Evolutionary conservation across 768 basidiomycete genomes (phyloP).

Genomic region (Pleurotus pulmonarius): DNA sequence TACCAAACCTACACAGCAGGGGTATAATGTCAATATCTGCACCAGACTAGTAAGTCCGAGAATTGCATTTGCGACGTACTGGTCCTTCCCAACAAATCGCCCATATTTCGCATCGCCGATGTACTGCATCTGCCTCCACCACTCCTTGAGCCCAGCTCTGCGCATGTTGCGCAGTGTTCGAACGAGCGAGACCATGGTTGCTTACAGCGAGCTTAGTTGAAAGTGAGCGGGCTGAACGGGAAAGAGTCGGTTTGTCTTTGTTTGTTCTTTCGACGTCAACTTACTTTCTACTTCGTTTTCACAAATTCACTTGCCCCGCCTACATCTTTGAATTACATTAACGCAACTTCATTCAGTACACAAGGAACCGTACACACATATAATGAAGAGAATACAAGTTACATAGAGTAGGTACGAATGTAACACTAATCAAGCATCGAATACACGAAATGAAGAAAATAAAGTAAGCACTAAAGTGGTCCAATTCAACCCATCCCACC

Average conservation of each 20-base stretch:
- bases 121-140: conserved; percentile 90
- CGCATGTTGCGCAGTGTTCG: conserved; percentile 76
- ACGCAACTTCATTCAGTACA: too few relatives aligned
- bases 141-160: conserved; percentile 75
- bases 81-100: conserved; percentile 69
- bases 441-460: background rate
- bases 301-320: too few relatives aligned
- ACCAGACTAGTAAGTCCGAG: background rate
- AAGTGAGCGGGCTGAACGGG: background rate
- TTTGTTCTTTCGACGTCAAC: conserved; percentile 15
- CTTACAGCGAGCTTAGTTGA: background rate
- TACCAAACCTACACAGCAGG: conserved; percentile 70
- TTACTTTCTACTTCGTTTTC: too few relatives aligned
- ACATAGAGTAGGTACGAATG: background rate
- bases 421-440: conserved; percentile 1
- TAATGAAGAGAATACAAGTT: conserved; percentile 13
- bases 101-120: conserved; percentile 94
- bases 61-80: conserved; percentile 48
- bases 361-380: background rate
- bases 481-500: background rate
- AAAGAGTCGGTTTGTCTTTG: conserved; percentile 24
- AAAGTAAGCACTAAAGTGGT: conserved; percentile 6
- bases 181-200: conserved; percentile 62
- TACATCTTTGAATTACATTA: too few relatives aligned
- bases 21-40: conserved; percentile 1